These are phyloP conservation scores for Adansonia gregorii DNA, from an alignment of 441 rosid species.

Conservation along the genomic window DNA sequence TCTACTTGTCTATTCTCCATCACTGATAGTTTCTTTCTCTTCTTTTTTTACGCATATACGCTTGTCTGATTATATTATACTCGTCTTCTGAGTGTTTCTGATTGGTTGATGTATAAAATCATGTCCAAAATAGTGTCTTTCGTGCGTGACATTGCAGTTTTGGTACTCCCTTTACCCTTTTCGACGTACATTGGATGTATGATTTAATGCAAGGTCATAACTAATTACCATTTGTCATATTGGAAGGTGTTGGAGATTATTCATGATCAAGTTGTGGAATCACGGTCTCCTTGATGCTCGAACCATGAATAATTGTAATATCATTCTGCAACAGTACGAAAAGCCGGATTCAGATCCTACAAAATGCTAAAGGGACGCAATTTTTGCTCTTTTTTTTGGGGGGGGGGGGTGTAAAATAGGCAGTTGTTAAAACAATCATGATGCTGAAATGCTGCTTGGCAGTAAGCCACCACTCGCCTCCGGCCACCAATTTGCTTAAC, in stretches of 20 bases:
- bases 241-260: slow-evolving; percentile 94
- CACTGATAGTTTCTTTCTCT: not conserved
- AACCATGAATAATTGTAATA: slow-evolving; percentile 83
- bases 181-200: not conserved
- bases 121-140: not conserved
- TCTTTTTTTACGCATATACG: not conserved
- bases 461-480: not conserved
- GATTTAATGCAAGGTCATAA: not conserved
- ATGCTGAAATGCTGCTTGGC: not conserved
- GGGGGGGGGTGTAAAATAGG: not conserved
- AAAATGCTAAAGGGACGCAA: slow-evolving; percentile 35
- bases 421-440: not conserved
- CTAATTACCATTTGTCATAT: not conserved
- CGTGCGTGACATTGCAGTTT: not conserved
- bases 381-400: not conserved
- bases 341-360: slow-evolving; percentile 44
- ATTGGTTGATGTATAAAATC: not conserved
- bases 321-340: slow-evolving; percentile 60
- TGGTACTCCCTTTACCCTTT: not conserved
- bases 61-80: not conserved
- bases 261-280: slow-evolving; percentile 96
- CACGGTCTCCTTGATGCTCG: slow-evolving; percentile 99
- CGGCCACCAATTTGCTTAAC: not conserved
- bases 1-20: not conserved
- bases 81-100: not conserved